These are phyloP conservation scores for Salmacisia buchloeana DNA, from an alignment of 1,284 basidiomycete species.

Conservation along the genomic window DNA sequence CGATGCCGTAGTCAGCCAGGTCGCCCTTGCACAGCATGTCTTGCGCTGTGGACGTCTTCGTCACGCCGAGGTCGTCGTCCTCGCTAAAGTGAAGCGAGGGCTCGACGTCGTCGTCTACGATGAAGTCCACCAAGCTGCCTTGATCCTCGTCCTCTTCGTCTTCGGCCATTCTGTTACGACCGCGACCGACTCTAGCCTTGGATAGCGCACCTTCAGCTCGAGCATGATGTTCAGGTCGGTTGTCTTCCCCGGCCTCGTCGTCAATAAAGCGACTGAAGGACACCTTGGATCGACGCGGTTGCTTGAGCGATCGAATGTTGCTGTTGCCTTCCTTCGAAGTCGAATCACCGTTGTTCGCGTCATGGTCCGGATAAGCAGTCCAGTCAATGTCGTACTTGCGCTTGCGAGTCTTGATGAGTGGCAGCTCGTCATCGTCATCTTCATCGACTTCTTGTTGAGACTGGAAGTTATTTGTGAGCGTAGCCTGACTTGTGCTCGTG, in stretches of 20 bases:
- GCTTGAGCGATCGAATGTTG: not conserved
- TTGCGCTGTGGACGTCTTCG: not conserved
- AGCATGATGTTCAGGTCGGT: not conserved
- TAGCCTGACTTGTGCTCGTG: not conserved
- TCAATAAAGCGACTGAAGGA: not conserved
- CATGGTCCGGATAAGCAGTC: not conserved
- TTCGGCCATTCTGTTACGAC: not conserved
- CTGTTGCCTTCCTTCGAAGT: not conserved
- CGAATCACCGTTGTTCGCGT: not conserved
- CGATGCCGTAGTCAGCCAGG: not conserved
- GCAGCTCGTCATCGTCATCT: not conserved
- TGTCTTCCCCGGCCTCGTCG: conserved; percentile 4
- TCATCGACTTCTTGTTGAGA: not conserved
- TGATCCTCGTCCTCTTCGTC: not conserved
- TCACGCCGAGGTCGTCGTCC: not conserved
- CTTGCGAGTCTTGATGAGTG: not conserved
- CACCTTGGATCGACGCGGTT: not conserved
- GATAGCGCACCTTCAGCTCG: no score
- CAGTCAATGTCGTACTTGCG: conserved; percentile 6
- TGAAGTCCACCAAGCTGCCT: conserved; percentile 1
- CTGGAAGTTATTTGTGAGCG: not conserved
- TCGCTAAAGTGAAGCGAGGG: not conserved
- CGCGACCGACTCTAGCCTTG: not conserved
- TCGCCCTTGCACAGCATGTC: not conserved
- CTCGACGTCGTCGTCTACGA: not conserved